Evolutionary conservation across 495 filamentous ascomycete species (phyloP).

Genomic region (Filosporella fistucella): DNA sequence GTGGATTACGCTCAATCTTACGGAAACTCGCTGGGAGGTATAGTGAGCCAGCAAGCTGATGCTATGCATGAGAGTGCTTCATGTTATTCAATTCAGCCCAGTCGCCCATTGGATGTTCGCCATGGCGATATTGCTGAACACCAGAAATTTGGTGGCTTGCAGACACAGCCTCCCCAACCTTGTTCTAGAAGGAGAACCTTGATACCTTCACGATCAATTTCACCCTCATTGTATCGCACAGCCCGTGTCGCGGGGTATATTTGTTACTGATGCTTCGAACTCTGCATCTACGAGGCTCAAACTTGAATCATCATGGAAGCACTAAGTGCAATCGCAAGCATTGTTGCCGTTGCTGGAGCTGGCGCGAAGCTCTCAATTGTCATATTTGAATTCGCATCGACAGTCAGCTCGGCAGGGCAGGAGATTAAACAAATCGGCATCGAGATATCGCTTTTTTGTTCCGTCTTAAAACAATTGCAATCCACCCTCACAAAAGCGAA

Average conservation of each 20-base stretch:
- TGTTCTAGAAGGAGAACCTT: background rate
- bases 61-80: too few species aligned
- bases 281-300: background rate
- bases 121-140: too few species aligned
- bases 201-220: background rate
- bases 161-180: background rate
- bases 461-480: slow-evolving; percentile 30
- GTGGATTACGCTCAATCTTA: too few species aligned
- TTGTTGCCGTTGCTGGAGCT: slow-evolving; percentile 4
- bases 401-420: slow-evolving; percentile 35
- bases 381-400: slow-evolving; percentile 41
- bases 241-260: too few species aligned
- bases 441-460: slow-evolving; percentile 21
- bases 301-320: slow-evolving; percentile 9
- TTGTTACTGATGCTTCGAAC: background rate
- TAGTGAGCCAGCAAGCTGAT: too few species aligned
- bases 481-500: slow-evolving; percentile 51
- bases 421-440: slow-evolving; percentile 36
- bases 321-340: slow-evolving; percentile 10
- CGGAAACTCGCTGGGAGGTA: too few species aligned
- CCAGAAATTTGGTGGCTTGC: slow-evolving; percentile 6
- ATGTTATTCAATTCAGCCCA: too few species aligned
- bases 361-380: slow-evolving; percentile 13
- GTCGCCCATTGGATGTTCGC: too few species aligned
- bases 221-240: too few species aligned